phyloP scores from a whole-genome alignment of 495 filamentous ascomycete species.

The Lophiotrema nucula region DNA sequence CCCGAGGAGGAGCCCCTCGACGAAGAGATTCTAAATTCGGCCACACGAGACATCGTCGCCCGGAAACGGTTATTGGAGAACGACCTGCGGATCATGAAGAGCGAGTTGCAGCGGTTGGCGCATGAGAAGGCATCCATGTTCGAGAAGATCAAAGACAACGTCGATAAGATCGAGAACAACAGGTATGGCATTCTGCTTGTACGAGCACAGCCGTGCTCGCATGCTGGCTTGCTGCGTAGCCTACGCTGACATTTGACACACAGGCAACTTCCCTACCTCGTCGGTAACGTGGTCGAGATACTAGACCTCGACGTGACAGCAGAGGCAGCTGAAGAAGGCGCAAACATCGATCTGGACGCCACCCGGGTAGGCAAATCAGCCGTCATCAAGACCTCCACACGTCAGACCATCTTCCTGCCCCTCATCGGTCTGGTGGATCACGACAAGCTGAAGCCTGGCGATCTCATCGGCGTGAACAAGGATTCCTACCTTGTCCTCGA shows the following conservation, averaged over 20 bases:
- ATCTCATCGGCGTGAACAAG: constrained; percentile 98
- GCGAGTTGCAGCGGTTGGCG: constrained; percentile 88
- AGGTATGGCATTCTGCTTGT: constrained; percentile 55
- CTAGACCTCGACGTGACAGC: constrained; percentile 94
- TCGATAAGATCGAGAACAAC: constrained; percentile 99
- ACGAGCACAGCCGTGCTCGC: background rate
- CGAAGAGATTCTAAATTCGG: constrained; percentile 83
- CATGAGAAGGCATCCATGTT: constrained; percentile 94
- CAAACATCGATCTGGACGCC: constrained; percentile 97
- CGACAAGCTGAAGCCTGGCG: constrained; percentile 85
- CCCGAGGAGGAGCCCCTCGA: constrained; percentile 66
- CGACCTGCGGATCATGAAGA: constrained; percentile 97
- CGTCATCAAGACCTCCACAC: constrained; percentile 99
- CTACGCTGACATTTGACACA: too few species aligned
- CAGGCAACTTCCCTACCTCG: constrained; percentile 96
- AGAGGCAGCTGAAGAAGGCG: constrained; percentile 93
- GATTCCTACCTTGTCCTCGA: constrained; percentile 99
- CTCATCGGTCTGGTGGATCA: constrained; percentile 97
- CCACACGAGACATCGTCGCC: constrained; percentile 90
- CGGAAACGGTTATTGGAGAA: constrained; percentile 88
- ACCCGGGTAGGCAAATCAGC: constrained; percentile 96
- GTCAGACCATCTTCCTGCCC: constrained; percentile 98
- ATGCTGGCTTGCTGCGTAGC: background rate
- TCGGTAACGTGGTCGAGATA: constrained; percentile 96
- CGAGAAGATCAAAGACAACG: constrained; percentile 98